These are phyloP conservation scores for Saraca asoca DNA, from an alignment of 331 rosid genomes.

Conservation along the genomic window DNA sequence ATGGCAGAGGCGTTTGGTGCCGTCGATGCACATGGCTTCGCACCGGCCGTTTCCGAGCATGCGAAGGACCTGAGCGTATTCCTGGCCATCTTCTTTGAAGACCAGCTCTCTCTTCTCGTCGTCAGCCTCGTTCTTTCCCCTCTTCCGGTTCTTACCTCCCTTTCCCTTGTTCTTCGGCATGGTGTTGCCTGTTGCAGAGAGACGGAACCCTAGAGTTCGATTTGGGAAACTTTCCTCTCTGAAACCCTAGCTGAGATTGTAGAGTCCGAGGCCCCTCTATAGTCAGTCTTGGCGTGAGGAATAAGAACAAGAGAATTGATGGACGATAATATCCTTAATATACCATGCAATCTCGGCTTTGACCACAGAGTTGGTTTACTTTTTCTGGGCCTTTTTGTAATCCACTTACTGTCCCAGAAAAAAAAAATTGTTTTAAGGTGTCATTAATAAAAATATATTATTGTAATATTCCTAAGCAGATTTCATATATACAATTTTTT, in stretches of 20 bases:
- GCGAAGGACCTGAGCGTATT: conserved; percentile 63
- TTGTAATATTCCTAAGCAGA: too few relatives aligned
- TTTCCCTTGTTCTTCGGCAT: conserved; percentile 89
- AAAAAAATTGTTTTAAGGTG: too few relatives aligned
- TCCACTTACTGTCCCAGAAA: too few relatives aligned
- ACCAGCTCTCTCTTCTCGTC: conserved; percentile 64
- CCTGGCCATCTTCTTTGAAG: conserved; percentile 75
- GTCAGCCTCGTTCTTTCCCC: conserved; percentile 76
- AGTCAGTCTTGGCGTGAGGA: not conserved
- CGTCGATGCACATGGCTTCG: conserved; percentile 68
- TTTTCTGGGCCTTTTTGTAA: too few relatives aligned
- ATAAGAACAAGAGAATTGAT: not conserved
- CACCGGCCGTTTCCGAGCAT: conserved; percentile 61
- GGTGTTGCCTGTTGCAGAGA: not conserved
- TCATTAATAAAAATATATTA: too few relatives aligned
- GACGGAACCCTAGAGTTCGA: not conserved
- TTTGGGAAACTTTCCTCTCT: not conserved
- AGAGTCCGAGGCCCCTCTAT: not conserved
- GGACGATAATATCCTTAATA: too few relatives aligned
- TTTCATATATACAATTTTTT: too few relatives aligned
- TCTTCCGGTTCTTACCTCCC: conserved; percentile 80
- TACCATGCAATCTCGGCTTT: too few relatives aligned
- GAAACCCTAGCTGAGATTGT: conserved; percentile 31
- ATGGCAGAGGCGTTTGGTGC: conserved; percentile 56
- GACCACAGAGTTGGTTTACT: too few relatives aligned